Percentiles rank a stretch among this genome's conserved stretches.
These are phyloP conservation scores for Trichoderma atrobrunneum DNA, from an alignment of 2,329 filamentous ascomycete species.

Conservation along the genomic window DNA sequence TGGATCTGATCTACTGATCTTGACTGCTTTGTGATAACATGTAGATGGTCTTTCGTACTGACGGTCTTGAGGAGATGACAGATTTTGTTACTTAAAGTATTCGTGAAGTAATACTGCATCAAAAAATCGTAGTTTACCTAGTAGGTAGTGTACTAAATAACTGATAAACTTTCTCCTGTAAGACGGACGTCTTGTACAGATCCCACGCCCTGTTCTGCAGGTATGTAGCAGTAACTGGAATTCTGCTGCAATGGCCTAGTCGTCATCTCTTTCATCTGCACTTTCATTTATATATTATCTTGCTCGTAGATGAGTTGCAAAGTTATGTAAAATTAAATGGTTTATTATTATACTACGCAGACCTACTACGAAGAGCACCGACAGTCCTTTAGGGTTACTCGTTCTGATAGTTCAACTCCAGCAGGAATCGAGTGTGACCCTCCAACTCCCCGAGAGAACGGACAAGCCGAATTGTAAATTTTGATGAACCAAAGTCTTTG, in stretches of 20 bases:
- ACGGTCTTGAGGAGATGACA: not conserved
- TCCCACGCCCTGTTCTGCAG: not conserved
- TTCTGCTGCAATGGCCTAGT: not conserved
- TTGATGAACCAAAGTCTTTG: not conserved
- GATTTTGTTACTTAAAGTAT: not conserved
- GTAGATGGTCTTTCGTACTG: not conserved
- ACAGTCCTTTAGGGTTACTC: not conserved
- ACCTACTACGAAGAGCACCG: not conserved
- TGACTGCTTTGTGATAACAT: not conserved
- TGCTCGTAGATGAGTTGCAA: not conserved
- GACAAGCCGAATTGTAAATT: not conserved
- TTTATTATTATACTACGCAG: not conserved
- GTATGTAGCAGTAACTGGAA: not conserved
- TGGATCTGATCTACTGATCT: not conserved
- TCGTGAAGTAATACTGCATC: not conserved
- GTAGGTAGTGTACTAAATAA: not conserved
- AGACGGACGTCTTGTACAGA: not conserved
- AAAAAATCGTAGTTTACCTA: not conserved
- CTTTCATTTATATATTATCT: not conserved
- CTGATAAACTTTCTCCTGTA: not conserved
- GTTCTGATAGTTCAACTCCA: not conserved
- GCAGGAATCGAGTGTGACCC: not conserved
- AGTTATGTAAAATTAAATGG: not conserved
- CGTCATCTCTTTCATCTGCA: not conserved
- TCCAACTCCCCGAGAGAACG: not conserved